Percentiles rank a stretch among this genome's conserved stretches.
Evolutionary conservation across 2,329 filamentous ascomycete species (phyloP).

Genomic region (Neonectria neomacrospora): DNA sequence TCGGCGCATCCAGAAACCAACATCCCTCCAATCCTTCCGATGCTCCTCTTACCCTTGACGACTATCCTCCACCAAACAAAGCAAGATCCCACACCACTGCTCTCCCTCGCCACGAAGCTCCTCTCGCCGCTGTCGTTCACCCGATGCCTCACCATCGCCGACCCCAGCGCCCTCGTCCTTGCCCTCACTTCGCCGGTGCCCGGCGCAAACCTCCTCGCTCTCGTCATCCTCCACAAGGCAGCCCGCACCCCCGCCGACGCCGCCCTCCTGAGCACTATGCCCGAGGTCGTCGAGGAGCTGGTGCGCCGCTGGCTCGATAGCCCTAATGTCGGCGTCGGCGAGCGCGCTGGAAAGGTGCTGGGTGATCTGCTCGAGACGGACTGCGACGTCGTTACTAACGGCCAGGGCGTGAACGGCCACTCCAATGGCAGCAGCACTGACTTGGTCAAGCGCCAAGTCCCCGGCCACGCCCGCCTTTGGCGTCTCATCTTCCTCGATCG

Average conservation of each 20-base stretch:
- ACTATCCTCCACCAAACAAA: conserved; percentile 62
- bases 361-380: conserved; percentile 67
- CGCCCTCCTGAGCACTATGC: conserved; percentile 61
- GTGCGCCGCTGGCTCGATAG: conserved; percentile 64
- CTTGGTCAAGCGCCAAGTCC: conserved; percentile 52
- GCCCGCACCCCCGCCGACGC: conserved; percentile 59
- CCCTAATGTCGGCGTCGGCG: conserved; percentile 65
- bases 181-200: conserved; percentile 65
- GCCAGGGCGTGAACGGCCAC: conserved; percentile 41
- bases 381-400: conserved; percentile 53
- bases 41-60: conserved; percentile 64
- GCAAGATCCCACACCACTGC: conserved; percentile 62
- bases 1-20: conserved; percentile 57
- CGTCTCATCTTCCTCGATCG: conserved; percentile 60
- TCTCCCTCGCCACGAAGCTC: conserved; percentile 66
- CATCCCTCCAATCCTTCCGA: conserved; percentile 62
- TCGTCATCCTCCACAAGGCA: conserved; percentile 68
- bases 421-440: conserved; percentile 46
- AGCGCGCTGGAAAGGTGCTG: conserved; percentile 62
- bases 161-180: conserved; percentile 61
- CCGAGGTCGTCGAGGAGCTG: conserved; percentile 59
- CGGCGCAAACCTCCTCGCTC: conserved; percentile 67
- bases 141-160: conserved; percentile 62
- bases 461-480: conserved; percentile 67
- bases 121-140: conserved; percentile 64